Base-by-base conservation (phyloP, 2,329 filamentous ascomycete genomes). In the Emmonsiellopsis sp. region DNA sequence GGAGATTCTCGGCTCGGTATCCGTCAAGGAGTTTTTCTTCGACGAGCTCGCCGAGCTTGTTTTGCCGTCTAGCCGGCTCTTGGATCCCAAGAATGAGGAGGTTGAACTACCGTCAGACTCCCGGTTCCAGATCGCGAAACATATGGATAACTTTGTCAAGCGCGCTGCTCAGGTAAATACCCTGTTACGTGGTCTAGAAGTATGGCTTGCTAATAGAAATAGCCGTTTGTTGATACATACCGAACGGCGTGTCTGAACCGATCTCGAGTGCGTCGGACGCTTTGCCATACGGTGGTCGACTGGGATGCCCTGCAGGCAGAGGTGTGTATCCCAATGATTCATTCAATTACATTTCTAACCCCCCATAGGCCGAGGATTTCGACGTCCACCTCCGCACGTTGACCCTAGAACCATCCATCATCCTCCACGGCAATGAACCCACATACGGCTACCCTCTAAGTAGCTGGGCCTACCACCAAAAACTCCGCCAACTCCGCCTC, bases 381-480 rank as follows among this genome's bases (percentile, higher is more conserved):
- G 89, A 94, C 66, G 75, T 79, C 36, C 75, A 85, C 34, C 72
- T 93, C 14, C 82, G 85, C 53, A 66, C 74, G 6, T 74, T 82
- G 52, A 79, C 80, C 21, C 74, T 78, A 13, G 86, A 89, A 65
- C 70, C 79, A 42, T 77, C 85, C 2, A 67, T 85, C 13, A 68
- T 77, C 77, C 55, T 74, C 65, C 49, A 71, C 71, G 56, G 75
- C 74, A 49, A 72, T 71, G 79, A 84, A 44, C 73, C 78, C 42
- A 77, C 81, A 0, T 85, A 81, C 64, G 78, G 84, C 0, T 85
- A 87, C 51, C 84, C 89, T 0, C 76, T 97, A 0, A 89, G 87
- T 1, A 90, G 87, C 3, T 98, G 93, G 93, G 82, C 85, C 0
- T 94, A 92, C 62, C 80, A 91, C 55, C 88, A 95, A 70, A 97